Conservation (phyloP, 192 early-diverging fungal genomes). For the Coemansia sp. region DNA sequence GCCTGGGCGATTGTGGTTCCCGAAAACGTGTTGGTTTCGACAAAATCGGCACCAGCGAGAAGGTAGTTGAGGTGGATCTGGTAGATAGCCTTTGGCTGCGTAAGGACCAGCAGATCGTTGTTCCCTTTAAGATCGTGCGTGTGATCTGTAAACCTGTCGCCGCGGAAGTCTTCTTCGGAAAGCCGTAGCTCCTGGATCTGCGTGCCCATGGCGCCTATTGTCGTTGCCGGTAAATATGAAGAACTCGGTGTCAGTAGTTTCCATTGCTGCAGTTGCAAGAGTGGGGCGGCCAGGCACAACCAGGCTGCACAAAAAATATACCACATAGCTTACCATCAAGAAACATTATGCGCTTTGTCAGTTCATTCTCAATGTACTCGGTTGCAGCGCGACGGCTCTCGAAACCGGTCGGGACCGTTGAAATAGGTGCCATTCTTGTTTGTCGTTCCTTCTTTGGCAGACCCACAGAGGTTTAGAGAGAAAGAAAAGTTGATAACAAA, state of each 20-base stretch:
- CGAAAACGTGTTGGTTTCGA: slow-evolving; percentile 98
- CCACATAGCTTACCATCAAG: slow-evolving; percentile 70
- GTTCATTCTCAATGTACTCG: slow-evolving; percentile 72
- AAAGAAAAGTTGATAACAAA: background rate
- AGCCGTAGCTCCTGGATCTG: slow-evolving; percentile 85
- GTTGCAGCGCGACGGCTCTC: slow-evolving; percentile 48
- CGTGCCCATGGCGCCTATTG: slow-evolving; percentile 82
- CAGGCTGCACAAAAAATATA: background rate
- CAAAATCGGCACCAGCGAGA: slow-evolving; percentile 86
- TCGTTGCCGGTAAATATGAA: background rate
- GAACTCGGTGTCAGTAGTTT: background rate
- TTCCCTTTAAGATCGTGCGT: slow-evolving; percentile 89
- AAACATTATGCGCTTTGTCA: slow-evolving; percentile 89
- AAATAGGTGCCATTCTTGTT: slow-evolving; percentile 26
- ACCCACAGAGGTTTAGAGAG: too few species aligned
- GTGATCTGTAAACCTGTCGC: slow-evolving; percentile 80
- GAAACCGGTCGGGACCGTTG: slow-evolving; percentile 41
- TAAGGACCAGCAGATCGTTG: slow-evolving; percentile 93
- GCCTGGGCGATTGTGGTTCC: slow-evolving; percentile 89
- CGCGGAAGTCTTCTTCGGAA: slow-evolving; percentile 82
- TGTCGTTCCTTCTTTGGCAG: background rate
- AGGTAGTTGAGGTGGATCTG: slow-evolving; percentile 89
- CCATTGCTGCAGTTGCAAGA: background rate
- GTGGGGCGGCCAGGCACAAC: background rate
- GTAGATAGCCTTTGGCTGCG: slow-evolving; percentile 86